phyloP scores from a whole-genome alignment of 306 rosid species.

The Inga leiocalycina region DNA sequence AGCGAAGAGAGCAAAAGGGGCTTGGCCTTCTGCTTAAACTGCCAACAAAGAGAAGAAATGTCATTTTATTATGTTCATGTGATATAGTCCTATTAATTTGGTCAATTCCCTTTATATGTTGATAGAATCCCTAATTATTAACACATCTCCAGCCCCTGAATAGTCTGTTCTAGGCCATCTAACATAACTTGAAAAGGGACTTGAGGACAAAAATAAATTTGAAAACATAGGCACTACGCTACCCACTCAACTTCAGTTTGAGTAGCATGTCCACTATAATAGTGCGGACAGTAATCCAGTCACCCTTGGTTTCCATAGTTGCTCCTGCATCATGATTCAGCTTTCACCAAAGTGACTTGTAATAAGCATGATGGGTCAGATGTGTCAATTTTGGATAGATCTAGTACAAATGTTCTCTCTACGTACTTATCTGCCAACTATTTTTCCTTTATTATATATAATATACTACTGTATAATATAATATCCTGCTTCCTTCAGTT shows the following conservation, averaged over 20 bases:
- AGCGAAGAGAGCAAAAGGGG: constrained; percentile 6
- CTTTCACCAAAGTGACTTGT: neutral
- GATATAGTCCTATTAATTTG: constrained; percentile 5
- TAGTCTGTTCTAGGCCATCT: neutral
- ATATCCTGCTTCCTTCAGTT: constrained; percentile 14
- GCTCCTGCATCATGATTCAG: neutral
- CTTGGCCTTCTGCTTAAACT: constrained; percentile 29
- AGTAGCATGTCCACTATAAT: neutral
- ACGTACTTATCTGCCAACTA: neutral
- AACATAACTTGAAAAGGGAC: neutral
- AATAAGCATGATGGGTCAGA: neutral
- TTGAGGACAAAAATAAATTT: neutral
- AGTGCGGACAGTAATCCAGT: neutral
- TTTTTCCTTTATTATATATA: neutral
- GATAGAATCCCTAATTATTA: constrained; percentile 16
- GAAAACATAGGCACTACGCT: neutral
- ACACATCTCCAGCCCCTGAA: constrained; percentile 1
- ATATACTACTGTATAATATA: no score
- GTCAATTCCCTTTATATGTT: constrained; percentile 21
- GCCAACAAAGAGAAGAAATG: constrained; percentile 13
- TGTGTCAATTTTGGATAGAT: neutral
- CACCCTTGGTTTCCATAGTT: neutral
- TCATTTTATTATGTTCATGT: neutral
- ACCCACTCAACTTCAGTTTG: neutral
- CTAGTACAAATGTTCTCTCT: neutral